Evolutionary conservation across 2,329 filamentous ascomycete species (phyloP), one percentile per base, ranked within the genome.

Genomic region (Talaromyces pinophilus): DNA sequence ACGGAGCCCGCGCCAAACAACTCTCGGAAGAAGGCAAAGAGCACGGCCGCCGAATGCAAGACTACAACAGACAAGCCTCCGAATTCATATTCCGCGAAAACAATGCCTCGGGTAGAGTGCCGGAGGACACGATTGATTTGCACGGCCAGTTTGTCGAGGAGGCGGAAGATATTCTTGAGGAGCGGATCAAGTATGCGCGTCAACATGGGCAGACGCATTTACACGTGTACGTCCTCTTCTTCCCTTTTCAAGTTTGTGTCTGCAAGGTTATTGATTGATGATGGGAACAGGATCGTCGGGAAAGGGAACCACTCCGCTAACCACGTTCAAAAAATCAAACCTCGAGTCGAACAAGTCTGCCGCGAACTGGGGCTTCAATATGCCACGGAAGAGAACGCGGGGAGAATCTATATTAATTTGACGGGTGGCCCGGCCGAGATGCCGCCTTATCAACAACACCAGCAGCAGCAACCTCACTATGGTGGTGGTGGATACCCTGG

Each of bases 1-100:
- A 98, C 77, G 92, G 93, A 71, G 92, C 87, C 19, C 82, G 77
- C n/a, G 95, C 95, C 61, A 93, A 97, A 78, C 82, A 91, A 64
- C 85, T 97, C 62, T 93, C 90, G 46, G 88, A 95, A 73, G 87
- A 96, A 79, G 92, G 91, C 75, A 97, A 98, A 80, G 80, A 82
- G 54, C 93, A 98, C 78, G 93, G 90, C 50, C 87, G 88, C 67
- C 87, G 90, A 76, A 95, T 96, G 87, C 92, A 96, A 71, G 84
- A 90, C 67, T 96, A 93, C 82, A 97, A 97, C 83, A 88, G 87
- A 70, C 92, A 97, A 79, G 95, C 95, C 1, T 92, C 92, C 67
- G 92, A 97, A 67, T 96, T 87, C 79, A 98, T 98, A 76, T 97
- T 99, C 83, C 90, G 93, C 48, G 92, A 94, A 81, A 97, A 97